Percentiles rank a stretch among this genome's conserved stretches.
Evolutionary conservation across 495 filamentous ascomycete genomes (phyloP).

Genomic region (Friedmanniomyces endolithicus): DNA sequence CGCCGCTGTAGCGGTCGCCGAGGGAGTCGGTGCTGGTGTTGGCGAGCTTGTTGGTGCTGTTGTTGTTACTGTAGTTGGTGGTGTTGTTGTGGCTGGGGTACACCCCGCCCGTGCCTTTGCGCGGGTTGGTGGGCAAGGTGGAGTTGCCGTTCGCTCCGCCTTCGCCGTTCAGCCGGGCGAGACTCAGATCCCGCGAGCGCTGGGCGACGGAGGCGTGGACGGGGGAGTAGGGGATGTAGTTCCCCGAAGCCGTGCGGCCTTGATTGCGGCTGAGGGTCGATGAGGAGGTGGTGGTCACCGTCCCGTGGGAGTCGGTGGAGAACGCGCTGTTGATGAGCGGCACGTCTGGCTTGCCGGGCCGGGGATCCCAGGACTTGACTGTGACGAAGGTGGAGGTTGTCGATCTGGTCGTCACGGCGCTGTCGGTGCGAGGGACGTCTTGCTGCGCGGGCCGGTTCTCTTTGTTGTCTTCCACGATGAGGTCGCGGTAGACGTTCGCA

Average conservation of each 20-base stretch:
- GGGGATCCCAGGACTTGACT: conserved; percentile 2
- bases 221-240: conserved; percentile 10
- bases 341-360: conserved; percentile 1
- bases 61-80: too few relatives aligned
- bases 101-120: neutral
- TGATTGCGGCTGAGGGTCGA: neutral
- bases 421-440: conserved; percentile 6
- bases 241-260: conserved; percentile 8
- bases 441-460: conserved; percentile 9
- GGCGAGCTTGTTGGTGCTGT: too few relatives aligned
- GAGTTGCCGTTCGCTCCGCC: neutral
- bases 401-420: conserved; percentile 1
- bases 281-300: conserved; percentile 1
- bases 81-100: neutral
- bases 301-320: neutral
- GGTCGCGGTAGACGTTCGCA: conserved; percentile 12
- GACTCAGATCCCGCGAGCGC: conserved; percentile 2
- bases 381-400: conserved; percentile 10
- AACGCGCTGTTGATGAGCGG: neutral
- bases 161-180: neutral
- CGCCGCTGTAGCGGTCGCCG: conserved; percentile 32
- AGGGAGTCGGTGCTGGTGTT: neutral
- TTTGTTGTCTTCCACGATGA: conserved; percentile 7
- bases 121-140: neutral
- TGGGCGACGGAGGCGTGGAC: neutral